Evolutionary conservation across 306 rosid genomes (phyloP).

Genomic region (Ormosia emarginata): DNA sequence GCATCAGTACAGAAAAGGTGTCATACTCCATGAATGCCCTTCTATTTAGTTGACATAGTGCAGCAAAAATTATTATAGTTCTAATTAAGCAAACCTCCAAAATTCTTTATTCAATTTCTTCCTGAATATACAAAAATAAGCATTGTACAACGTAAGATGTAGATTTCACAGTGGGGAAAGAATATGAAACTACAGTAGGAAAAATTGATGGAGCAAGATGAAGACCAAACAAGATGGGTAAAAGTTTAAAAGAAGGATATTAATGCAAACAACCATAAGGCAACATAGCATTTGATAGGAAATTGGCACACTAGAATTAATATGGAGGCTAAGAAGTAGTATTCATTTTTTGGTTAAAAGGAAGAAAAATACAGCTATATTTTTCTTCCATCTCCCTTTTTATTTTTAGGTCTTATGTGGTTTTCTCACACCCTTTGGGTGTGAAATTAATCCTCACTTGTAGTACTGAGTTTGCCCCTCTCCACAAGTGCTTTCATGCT

Average conservation of each 20-base stretch:
- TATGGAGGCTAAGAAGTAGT: background rate
- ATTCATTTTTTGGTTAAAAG: background rate
- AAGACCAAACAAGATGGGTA: background rate
- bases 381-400: background rate
- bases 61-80: constrained; percentile 1
- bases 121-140: background rate
- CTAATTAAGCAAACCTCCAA: background rate
- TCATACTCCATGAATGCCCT: background rate
- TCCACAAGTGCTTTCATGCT: too few relatives aligned
- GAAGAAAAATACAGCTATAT: background rate
- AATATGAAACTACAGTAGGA: background rate
- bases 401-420: too few relatives aligned
- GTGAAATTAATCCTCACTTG: too few relatives aligned
- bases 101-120: background rate
- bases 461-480: too few relatives aligned
- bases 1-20: background rate
- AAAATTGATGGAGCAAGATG: background rate
- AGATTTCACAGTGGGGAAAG: background rate
- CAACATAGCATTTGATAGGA: background rate
- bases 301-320: background rate
- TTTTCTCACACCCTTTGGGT: too few relatives aligned
- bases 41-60: background rate
- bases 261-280: background rate
- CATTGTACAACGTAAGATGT: background rate
- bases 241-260: background rate